Evolutionary conservation across 106 monocot species (phyloP), one percentile per base, ranked within the genome.

Genomic region (Apostasia shenzhenica): DNA sequence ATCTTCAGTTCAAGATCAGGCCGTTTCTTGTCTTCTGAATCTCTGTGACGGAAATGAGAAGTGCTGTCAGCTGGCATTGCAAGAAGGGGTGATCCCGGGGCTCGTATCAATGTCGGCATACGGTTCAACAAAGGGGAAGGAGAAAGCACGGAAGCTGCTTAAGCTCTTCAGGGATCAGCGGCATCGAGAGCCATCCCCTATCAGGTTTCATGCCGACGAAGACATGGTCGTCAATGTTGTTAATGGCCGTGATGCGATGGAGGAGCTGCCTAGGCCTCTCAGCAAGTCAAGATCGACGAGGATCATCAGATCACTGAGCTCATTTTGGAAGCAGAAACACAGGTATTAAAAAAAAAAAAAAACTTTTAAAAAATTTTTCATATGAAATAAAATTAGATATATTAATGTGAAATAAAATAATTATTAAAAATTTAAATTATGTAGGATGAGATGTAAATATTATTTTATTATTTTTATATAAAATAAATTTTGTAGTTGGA

Each of bases 21-120:
- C 82, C 0, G 81, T 79, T 14, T 73, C 87, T 0, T 90, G 87
- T 67, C 83, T 99, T 5, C 63, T 85, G 11, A 49, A 75, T 39
- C 54, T 99, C 12, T 99, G 99, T 53, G 76, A 50, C 6, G 70
- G 73, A 0, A 80, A 88, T 7, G 77, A 99, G 59, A 73, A 48
- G 0, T 87, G 89, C 71, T 81, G 78, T 11, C 79, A 83, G 3
- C 72, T 83, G 78, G 99, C 90, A 55, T 66, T 99, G 13, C 93
- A 99, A 48, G 93, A 93, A 81, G 99, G 99, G 1, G 90, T 87
- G 9, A 90, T 93, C 14, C 99, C 99, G 1, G 72, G 85, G 0
- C 46, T 99, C 2, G 85, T 99, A 1, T 81, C 76, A 0, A 40
- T 90, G 12, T 77, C 93, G 0, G 84, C 70, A 12, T 81, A 79